These are phyloP conservation scores for Allium fistulosum DNA, from an alignment of 106 monocot genomes.

Conservation along the genomic window DNA sequence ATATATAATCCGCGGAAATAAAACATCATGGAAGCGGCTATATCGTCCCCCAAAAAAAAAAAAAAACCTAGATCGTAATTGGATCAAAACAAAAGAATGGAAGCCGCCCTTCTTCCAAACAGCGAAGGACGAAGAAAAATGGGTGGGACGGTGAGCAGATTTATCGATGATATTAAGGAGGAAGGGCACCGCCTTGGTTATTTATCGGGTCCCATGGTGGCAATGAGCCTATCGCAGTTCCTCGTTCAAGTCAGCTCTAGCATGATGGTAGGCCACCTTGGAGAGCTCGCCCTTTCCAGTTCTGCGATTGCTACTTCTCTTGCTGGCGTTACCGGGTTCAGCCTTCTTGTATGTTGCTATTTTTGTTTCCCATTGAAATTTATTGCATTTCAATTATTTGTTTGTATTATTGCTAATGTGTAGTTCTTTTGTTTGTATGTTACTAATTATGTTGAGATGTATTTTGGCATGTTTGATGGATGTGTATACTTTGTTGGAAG, in stretches of 20 bases:
- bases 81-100: not conserved
- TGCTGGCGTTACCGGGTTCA: slow-evolving; percentile 57
- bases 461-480: too few relatives aligned
- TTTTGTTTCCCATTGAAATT: too few relatives aligned
- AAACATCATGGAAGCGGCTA: too few relatives aligned
- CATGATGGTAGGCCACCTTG: slow-evolving; percentile 74
- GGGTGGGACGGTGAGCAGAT: slow-evolving; percentile 9
- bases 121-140: not conserved
- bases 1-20: too few relatives aligned
- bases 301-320: slow-evolving; percentile 64
- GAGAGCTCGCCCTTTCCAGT: slow-evolving; percentile 45
- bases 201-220: slow-evolving; percentile 50
- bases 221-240: slow-evolving; percentile 37
- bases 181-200: slow-evolving; percentile 27
- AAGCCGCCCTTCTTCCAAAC: not conserved
- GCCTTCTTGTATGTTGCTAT: slow-evolving; percentile 44
- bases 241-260: slow-evolving; percentile 36
- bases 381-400: too few relatives aligned
- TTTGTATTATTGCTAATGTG: too few relatives aligned
- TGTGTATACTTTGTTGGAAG: too few relatives aligned
- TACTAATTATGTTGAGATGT: too few relatives aligned
- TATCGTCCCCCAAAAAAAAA: too few relatives aligned
- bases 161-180: slow-evolving; percentile 10
- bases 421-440: too few relatives aligned
- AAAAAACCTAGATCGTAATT: too few relatives aligned